Base-by-base conservation (phyloP, 2,329 filamentous ascomycete species). In the Lojkania enalia region DNA sequence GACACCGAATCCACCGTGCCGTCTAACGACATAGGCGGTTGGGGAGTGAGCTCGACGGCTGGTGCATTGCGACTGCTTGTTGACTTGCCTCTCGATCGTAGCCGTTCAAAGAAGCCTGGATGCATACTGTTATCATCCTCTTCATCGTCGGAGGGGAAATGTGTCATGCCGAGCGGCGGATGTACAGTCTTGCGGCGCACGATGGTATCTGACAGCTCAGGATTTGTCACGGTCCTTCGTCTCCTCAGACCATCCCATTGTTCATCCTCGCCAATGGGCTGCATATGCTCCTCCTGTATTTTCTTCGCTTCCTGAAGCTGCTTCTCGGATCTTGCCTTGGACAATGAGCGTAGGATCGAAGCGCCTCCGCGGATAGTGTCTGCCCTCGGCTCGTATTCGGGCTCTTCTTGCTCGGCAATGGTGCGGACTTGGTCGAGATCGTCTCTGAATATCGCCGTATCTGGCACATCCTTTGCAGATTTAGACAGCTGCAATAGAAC, bases 401-500 rank as follows among this genome's bases (percentile, higher is more conserved):
- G 87, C 66, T 97, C 90, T 66, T 95, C 90, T 63, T 96, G 90
- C 61, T 96, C 89, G 35, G 89, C 92, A 51, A 97, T 94, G 20
- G 92, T 95, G 21, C 94, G 88, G 42, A 97, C 88, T 76, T 99
- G 92, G 61, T 97, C 88, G 39, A 99, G 79, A 63, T 97, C 90
- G 33, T 92, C 94, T 43, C 85, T 84, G 76, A 99, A 96, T 29
- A 99, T 85, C 21, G 91, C 90, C 0, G 90, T 79, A 66, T 97
- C 94, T 5, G 94, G 94, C 0, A 99, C 92, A 63, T 99, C 92
- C 66, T 97, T 99, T 58, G 94, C 89, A 0, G 92, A 96, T 68
- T 97, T 97, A 40, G 94, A 96, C n/a, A 99, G 81, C 66, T 99
- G 94, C 7, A 99, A 75, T 5, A 99, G 74, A 0, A 97, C 86